Evolutionary conservation across 2,329 filamentous ascomycete species (phyloP), one percentile per base, ranked within the genome.

Genomic region (Alternaria incomplexa): DNA sequence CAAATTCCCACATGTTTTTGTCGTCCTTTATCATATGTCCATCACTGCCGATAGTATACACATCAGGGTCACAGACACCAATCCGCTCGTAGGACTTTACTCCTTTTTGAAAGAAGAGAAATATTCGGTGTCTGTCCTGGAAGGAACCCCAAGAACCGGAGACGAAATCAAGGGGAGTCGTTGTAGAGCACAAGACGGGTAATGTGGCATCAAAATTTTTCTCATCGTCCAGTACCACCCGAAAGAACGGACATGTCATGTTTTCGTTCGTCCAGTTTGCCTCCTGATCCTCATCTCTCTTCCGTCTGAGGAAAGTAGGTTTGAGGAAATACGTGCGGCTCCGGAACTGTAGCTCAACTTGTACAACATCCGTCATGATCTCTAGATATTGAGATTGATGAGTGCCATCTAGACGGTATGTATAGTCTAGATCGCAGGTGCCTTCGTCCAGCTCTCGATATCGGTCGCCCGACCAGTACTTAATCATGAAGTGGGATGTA

Each of bases 1-100:
- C 9, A 3, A 40, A 10, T 17, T 40, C 36, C 15, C 36, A 40
- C n/a, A n/a, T n/a, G n/a, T n/a, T n/a, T n/a, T n/a, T n/a, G n/a
- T n/a, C n/a, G n/a, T n/a, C n/a, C n/a, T n/a, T n/a, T n/a, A n/a
- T n/a, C n/a, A n/a, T n/a, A n/a, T n/a, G n/a, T n/a, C n/a, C n/a
- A n/a, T n/a, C n/a, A n/a, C n/a, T n/a, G 32, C n/a, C 8, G 2
- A 40, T n/a, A 2, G 32, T 10, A 40, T 5, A 40, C 15, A 40
- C 4, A 1, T 5, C 0, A 10, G 8, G 4, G 0, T 0, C 0
- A 8, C 15, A 17, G 3, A 5, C 4, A 5, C 36, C 36, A 2
- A 40, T 11, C 0, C 36, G 15, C 36, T 40, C 36, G n/a, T 40
- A 40, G 5, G 36, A 40, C 4, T 40, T 40, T 17, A n/a, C n/a